phyloP scores from a whole-genome alignment of 2,329 filamentous ascomycete genomes.

The Aureobasidium subglaciale region DNA sequence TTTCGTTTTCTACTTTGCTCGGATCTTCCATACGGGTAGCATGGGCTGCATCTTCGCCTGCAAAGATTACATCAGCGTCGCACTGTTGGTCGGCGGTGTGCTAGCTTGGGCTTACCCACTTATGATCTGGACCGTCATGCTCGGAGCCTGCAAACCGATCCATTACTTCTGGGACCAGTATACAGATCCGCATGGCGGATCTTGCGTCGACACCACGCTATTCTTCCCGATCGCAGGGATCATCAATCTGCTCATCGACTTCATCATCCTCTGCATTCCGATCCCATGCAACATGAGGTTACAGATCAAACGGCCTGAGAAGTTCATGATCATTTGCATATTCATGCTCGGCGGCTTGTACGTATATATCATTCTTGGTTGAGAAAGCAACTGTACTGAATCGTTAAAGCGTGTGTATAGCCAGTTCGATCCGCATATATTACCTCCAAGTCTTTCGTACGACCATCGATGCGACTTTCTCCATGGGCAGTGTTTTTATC shows the following conservation, averaged over 20 bases:
- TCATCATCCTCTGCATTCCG: background rate
- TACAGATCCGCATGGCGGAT: background rate
- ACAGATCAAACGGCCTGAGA: background rate
- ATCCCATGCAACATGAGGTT: background rate
- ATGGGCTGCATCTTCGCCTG: no score
- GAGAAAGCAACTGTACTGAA: background rate
- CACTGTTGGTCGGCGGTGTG: no score
- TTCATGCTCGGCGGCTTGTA: constrained; percentile 1
- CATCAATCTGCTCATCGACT: constrained; percentile 1
- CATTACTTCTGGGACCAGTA: background rate
- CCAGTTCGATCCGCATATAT: background rate
- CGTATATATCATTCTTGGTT: background rate
- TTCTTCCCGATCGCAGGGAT: background rate
- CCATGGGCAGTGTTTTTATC: constrained; percentile 1
- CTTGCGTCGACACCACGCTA: background rate
- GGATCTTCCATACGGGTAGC: no score
- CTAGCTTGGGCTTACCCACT: no score
- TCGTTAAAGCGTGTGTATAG: background rate
- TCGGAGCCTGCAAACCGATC: background rate
- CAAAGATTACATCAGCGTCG: no score
- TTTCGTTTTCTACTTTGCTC: no score
- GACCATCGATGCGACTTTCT: background rate
- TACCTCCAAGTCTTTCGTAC: background rate
- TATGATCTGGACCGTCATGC: no score
- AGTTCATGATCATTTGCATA: background rate